These are phyloP conservation scores for Asterophora lycoperdoides DNA, from an alignment of 768 basidiomycete genomes.

Conservation along the genomic window DNA sequence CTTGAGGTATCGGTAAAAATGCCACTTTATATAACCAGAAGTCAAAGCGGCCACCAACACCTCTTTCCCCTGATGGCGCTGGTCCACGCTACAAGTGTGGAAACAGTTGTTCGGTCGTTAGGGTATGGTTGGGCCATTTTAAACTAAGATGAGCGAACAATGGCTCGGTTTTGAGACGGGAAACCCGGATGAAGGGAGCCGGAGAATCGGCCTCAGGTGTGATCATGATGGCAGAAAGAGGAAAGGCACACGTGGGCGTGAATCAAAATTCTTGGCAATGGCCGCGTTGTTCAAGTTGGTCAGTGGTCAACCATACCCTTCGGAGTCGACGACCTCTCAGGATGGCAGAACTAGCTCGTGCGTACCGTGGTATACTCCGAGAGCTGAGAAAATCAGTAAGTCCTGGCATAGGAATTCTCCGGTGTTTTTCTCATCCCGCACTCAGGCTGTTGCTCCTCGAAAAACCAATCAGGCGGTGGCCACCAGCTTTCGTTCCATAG, in stretches of 20 bases:
- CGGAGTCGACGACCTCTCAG: neutral
- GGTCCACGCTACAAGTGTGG: neutral
- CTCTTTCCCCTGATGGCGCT: slow-evolving; percentile 5
- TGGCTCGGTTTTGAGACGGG: neutral
- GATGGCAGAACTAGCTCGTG: slow-evolving; percentile 20
- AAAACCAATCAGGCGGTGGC: slow-evolving; percentile 41
- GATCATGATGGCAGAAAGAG: neutral
- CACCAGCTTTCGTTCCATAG: slow-evolving; percentile 49
- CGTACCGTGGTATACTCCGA: slow-evolving; percentile 50
- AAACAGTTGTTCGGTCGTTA: neutral
- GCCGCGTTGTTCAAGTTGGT: too few relatives aligned
- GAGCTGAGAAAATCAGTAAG: slow-evolving; percentile 53
- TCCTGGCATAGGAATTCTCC: neutral
- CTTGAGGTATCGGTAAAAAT: neutral
- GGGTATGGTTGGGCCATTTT: neutral
- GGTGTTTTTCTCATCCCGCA: neutral
- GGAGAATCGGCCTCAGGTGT: too few relatives aligned
- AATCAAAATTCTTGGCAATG: neutral
- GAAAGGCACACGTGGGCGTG: too few relatives aligned
- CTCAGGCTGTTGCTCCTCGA: slow-evolving; percentile 29
- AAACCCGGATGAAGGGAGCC: neutral
- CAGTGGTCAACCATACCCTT: too few relatives aligned
- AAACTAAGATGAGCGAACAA: slow-evolving; percentile 5
- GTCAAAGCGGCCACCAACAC: slow-evolving; percentile 9
- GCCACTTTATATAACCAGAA: slow-evolving; percentile 7